phyloP scores from a whole-genome alignment of 73 alveolate species.

The Symbiodinium natans region DNA sequence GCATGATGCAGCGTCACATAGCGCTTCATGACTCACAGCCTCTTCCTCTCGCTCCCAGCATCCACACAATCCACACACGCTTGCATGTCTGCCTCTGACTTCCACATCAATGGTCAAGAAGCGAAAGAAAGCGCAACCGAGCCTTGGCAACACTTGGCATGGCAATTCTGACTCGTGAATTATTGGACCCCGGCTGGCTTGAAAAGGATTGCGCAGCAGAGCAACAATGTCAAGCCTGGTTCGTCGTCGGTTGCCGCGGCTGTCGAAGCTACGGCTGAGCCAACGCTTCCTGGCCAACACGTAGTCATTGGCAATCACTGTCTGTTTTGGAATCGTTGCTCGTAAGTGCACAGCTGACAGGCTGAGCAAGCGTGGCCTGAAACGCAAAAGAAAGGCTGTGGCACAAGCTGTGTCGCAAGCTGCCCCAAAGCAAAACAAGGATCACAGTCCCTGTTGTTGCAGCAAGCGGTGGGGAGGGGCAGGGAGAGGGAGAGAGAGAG shows the following conservation, averaged over 20 bases:
- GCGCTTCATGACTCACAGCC: no score
- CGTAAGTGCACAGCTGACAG: neutral
- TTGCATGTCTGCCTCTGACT: no score
- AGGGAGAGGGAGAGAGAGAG: no score
- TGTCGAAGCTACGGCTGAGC: neutral
- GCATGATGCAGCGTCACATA: no score
- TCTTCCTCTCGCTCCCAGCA: no score
- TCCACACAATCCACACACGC: no score
- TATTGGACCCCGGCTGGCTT: neutral
- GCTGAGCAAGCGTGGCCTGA: conserved; percentile 55
- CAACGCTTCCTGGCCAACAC: neutral
- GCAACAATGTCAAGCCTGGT: neutral
- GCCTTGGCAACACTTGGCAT: neutral
- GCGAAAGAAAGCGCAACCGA: neutral
- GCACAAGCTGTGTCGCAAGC: conserved; percentile 14
- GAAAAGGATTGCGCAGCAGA: neutral
- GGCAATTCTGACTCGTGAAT: neutral
- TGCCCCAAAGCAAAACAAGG: no score
- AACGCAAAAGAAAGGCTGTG: conserved; percentile 33
- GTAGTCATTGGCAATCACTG: neutral
- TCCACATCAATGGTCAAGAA: neutral
- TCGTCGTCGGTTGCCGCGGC: neutral
- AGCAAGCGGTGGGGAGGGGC: no score
- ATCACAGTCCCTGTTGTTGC: no score
- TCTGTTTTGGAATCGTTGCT: neutral